Evolutionary conservation across 2,329 filamentous ascomycete species (phyloP).

Genomic region (Xylaria sp.): DNA sequence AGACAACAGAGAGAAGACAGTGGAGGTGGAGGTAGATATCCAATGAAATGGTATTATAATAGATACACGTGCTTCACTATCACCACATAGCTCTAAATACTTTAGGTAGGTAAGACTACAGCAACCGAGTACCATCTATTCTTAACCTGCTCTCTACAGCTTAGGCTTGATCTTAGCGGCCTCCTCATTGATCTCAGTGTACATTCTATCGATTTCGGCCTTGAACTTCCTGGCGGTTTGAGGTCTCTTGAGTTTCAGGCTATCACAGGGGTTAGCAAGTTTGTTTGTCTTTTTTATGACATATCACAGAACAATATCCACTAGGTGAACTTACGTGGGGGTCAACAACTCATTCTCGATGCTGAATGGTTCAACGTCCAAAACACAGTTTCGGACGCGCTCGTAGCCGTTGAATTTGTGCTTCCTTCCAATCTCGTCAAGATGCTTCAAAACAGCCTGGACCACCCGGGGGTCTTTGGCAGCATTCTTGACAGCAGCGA

Average conservation of each 20-base stretch:
- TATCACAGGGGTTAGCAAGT: constrained; percentile 46
- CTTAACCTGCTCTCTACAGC: constrained; percentile 52
- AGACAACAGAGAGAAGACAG: too few species aligned
- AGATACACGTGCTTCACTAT: constrained; percentile 24
- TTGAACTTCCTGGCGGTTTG: constrained; percentile 65
- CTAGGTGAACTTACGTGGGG: constrained; percentile 73
- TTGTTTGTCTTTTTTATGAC: neutral
- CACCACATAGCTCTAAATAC: constrained; percentile 9
- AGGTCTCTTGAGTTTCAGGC: constrained; percentile 69
- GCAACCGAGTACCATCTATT: constrained; percentile 1
- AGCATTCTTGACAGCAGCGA: constrained; percentile 73
- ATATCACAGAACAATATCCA: constrained; percentile 6
- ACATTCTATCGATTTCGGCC: constrained; percentile 65
- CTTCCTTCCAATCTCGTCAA: constrained; percentile 81
- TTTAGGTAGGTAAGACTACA: constrained; percentile 19
- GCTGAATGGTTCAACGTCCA: constrained; percentile 89
- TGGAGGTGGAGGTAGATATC: constrained; percentile 21
- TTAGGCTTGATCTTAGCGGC: constrained; percentile 54
- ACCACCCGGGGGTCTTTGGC: constrained; percentile 75
- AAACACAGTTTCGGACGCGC: constrained; percentile 75
- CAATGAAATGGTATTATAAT: constrained; percentile 12
- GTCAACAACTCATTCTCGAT: constrained; percentile 92
- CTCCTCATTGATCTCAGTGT: constrained; percentile 61
- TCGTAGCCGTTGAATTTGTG: constrained; percentile 95
- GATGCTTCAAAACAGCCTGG: constrained; percentile 78